Base-by-base conservation (phyloP, 352 stramenopile species). In the Phytophthora syringae region DNA sequence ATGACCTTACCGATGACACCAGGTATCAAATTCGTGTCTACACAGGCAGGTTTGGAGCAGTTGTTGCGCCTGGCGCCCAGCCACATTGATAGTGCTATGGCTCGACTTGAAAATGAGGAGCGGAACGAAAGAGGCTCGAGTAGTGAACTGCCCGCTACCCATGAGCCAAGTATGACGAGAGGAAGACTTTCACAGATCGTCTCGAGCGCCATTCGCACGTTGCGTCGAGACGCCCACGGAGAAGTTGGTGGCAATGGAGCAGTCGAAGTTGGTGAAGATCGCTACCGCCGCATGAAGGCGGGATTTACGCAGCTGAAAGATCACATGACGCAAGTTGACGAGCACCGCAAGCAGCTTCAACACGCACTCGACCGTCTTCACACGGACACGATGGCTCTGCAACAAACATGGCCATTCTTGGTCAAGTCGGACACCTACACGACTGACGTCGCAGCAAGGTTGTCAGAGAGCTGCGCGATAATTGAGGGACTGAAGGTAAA, bases 261-360 rank as follows among this genome's bases (percentile, higher is more conserved):
- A 25, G 10, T 21, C 21, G 59, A 67, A 52, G 60, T 24, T 2
- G 52, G 51, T 5, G 65, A 82, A 30, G 73, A 53, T 16, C 76
- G 76, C 4, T 84, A 79, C 55, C 48, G 66, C 18, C 75, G 78
- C 0, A 47, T 84, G n/a, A 67, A 82, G 36, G 51, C 59, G 0
- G 70, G 70, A 3, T 78, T 70, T 45, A 54, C 34, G 0, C 36
- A 52, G 21, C 56, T 83, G 15, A 39, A 59, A 32, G 47, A 79
- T 21, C 78, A 86, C 22, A 24, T 86, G 18, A 32, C 67, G 13
- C 62, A 72, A 20, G 56, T 72, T 12, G 50, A 63, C 5, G 25
- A 68, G 21, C 70, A 70, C 12, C 75, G 73, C 11, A 39, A 65
- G 25, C 42, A 55, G 18, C 56, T 86, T 6, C 52, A 69, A 43